A percentile compares a stretch with the other conserved stretches of the same genome.
These are phyloP conservation scores for Talaromyces sp. DNA, from an alignment of 2,329 filamentous ascomycete genomes.

Conservation along the genomic window DNA sequence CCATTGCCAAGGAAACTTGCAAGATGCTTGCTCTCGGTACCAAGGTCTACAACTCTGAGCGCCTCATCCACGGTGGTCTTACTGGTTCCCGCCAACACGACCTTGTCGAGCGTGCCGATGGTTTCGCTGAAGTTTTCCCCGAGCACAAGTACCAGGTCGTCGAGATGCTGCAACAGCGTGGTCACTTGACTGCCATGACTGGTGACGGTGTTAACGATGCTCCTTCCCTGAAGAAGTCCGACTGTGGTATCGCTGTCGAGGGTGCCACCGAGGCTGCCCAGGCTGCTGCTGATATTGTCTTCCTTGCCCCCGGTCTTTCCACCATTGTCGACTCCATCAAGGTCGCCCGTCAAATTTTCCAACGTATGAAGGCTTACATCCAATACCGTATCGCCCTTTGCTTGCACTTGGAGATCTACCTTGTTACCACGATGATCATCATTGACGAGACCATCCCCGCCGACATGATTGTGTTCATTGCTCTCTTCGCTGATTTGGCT, in stretches of 20 bases:
- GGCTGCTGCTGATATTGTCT: slow-evolving; percentile 64
- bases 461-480: slow-evolving; percentile 68
- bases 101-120: slow-evolving; percentile 64
- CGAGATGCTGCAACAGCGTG: slow-evolving; percentile 64
- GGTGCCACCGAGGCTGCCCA: slow-evolving; percentile 63
- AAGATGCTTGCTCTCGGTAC: slow-evolving; percentile 70
- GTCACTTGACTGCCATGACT: slow-evolving; percentile 65
- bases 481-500: slow-evolving; percentile 68
- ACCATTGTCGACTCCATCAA: slow-evolving; percentile 66
- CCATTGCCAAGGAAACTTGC: slow-evolving; percentile 71
- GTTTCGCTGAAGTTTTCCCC: slow-evolving; percentile 65
- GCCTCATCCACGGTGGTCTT: slow-evolving; percentile 66
- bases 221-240: slow-evolving; percentile 63
- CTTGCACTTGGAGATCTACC: slow-evolving; percentile 65
- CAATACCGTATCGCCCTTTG: slow-evolving; percentile 68
- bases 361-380: slow-evolving; percentile 68
- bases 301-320: slow-evolving; percentile 63
- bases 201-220: slow-evolving; percentile 67
- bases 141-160: slow-evolving; percentile 68
- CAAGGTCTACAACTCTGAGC: slow-evolving; percentile 71
- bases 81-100: slow-evolving; percentile 65
- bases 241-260: slow-evolving; percentile 65
- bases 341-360: slow-evolving; percentile 65
- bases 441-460: slow-evolving; percentile 66
- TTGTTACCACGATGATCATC: slow-evolving; percentile 68